phyloP scores from a whole-genome alignment of 1,284 basidiomycete species.

The Inonotus obliquus region DNA sequence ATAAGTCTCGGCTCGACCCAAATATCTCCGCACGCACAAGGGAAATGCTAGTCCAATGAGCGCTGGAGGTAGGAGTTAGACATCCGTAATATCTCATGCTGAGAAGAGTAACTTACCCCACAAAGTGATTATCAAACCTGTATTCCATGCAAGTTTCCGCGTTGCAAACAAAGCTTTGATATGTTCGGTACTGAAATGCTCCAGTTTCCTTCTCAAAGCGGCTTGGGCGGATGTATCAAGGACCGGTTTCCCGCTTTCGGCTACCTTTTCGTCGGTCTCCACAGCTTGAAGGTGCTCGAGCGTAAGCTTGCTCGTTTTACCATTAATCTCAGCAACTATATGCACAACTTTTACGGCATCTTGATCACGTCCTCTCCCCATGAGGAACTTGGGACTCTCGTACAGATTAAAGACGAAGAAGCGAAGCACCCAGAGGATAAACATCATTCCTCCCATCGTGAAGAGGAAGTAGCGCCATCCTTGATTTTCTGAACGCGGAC shows the following conservation, averaged over 20 bases:
- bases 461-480: conserved; percentile 74
- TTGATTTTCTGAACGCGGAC: conserved; percentile 43
- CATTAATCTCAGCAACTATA: conserved; percentile 67
- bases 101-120: conserved; percentile 13
- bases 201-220: conserved; percentile 40
- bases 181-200: conserved; percentile 37
- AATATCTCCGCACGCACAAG: conserved; percentile 36
- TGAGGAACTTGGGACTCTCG: conserved; percentile 74
- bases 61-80: conserved; percentile 47
- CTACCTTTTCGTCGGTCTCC: conserved; percentile 21
- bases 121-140: conserved; percentile 15
- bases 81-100: conserved; percentile 32
- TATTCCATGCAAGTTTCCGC: conserved; percentile 16
- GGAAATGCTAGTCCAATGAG: conserved; percentile 74
- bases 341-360: conserved; percentile 70
- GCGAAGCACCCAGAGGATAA: conserved; percentile 60
- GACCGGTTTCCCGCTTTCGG: conserved; percentile 16
- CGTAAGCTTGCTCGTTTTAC: conserved; percentile 40
- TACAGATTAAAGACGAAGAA: conserved; percentile 72
- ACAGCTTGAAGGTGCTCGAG: conserved; percentile 41
- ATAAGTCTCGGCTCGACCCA: not conserved
- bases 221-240: conserved; percentile 22
- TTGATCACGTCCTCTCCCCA: conserved; percentile 65
- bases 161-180: conserved; percentile 18
- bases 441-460: conserved; percentile 56